Percentiles rank a stretch among this genome's conserved stretches.
Evolutionary conservation across 1,284 basidiomycete genomes (phyloP).

Genomic region (Boletellus deceptivus): DNA sequence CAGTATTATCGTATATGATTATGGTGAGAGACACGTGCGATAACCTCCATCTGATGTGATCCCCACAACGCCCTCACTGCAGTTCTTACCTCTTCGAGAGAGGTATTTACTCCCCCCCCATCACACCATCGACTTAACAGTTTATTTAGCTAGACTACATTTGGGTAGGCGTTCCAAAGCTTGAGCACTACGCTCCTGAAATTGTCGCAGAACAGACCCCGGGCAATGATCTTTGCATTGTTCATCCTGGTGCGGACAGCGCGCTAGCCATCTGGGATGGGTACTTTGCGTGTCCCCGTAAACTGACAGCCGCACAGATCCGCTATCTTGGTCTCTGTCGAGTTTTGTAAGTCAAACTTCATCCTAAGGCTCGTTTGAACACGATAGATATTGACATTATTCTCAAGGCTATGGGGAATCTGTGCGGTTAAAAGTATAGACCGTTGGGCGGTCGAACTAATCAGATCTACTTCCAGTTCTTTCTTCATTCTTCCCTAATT

Average conservation of each 20-base stretch:
- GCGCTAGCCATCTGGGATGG: neutral
- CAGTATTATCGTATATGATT: slow-evolving; percentile 11
- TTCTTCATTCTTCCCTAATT: neutral
- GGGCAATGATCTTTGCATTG: slow-evolving; percentile 8
- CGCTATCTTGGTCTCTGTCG: slow-evolving; percentile 8
- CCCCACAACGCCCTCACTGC: no score
- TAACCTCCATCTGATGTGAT: neutral
- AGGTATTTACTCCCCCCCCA: neutral
- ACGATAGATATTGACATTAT: neutral
- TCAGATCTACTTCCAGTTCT: neutral
- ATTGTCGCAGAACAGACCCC: neutral
- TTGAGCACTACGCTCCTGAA: neutral
- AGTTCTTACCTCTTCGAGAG: slow-evolving; percentile 11
- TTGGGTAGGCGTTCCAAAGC: slow-evolving; percentile 4
- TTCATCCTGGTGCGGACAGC: slow-evolving; percentile 8
- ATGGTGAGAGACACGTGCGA: slow-evolving; percentile 6
- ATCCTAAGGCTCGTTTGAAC: neutral
- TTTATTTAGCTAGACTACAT: slow-evolving; percentile 8
- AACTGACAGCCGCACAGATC: neutral
- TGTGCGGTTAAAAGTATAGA: neutral
- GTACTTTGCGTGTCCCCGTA: no score
- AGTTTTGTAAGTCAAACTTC: neutral
- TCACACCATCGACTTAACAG: neutral
- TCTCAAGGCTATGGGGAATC: neutral
- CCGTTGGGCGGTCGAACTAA: neutral